Evolutionary conservation across 768 basidiomycete species (phyloP).

Genomic region (Mrakia frigida): DNA sequence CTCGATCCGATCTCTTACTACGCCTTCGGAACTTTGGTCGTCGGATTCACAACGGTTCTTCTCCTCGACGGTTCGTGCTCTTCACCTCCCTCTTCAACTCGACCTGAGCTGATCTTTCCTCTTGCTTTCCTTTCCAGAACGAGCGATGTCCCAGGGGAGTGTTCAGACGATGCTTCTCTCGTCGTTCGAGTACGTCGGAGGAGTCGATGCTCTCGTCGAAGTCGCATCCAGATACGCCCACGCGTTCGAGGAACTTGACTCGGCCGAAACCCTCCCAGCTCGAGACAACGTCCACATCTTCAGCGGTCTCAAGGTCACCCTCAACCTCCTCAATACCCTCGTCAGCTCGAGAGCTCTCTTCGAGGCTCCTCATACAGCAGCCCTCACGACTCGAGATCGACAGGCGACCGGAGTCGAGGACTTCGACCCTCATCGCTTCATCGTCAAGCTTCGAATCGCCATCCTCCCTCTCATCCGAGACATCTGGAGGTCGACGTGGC

Average conservation of each 20-base stretch:
- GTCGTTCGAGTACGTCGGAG: conserved; percentile 65
- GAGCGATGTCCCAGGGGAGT: conserved; percentile 59
- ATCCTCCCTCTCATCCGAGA: conserved; percentile 61
- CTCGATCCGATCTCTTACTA: conserved; percentile 19
- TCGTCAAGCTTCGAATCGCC: conserved; percentile 69
- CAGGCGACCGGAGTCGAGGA: conserved; percentile 68
- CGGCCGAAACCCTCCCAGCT: conserved; percentile 50
- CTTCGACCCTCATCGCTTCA: conserved; percentile 80
- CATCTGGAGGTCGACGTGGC: conserved; percentile 81
- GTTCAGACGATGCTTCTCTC: conserved; percentile 77
- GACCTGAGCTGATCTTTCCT: background rate
- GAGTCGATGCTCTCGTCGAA: conserved; percentile 61
- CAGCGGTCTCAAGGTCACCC: conserved; percentile 70
- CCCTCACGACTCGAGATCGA: conserved; percentile 69
- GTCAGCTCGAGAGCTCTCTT: conserved; percentile 73
- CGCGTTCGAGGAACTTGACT: conserved; percentile 58
- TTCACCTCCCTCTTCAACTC: conserved; percentile 4
- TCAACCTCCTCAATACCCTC: conserved; percentile 69
- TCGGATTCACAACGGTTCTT: conserved; percentile 53
- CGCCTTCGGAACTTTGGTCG: conserved; percentile 53
- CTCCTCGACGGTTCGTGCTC: conserved; percentile 56
- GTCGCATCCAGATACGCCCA: conserved; percentile 56
- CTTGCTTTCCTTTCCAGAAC: conserved; percentile 53
- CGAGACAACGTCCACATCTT: conserved; percentile 71
- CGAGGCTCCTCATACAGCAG: conserved; percentile 75